These are phyloP conservation scores for Eucalyptus erythrocorys DNA, from an alignment of 345 rosid species.

Conservation along the genomic window DNA sequence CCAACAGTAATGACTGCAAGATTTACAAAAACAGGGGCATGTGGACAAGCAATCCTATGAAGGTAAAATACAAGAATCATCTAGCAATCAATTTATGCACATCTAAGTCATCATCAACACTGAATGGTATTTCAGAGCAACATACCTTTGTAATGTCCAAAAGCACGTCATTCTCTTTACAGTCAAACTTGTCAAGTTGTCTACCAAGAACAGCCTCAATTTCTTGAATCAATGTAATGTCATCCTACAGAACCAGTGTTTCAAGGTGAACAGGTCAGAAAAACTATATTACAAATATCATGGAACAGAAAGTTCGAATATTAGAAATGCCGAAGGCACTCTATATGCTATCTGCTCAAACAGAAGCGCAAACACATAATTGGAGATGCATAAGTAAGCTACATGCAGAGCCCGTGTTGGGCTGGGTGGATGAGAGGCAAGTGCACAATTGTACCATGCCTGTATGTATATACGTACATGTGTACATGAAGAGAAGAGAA, in stretches of 20 bases:
- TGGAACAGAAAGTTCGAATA: neutral
- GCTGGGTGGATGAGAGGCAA: neutral
- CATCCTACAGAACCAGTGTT: conserved; percentile 39
- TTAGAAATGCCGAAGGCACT: neutral
- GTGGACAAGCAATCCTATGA: neutral
- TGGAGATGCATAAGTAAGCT: neutral
- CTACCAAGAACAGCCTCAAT: conserved; percentile 69
- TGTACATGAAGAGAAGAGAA: neutral
- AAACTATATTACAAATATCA: neutral
- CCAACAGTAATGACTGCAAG: neutral
- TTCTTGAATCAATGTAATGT: conserved; percentile 58
- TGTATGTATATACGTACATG: neutral
- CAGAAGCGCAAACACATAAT: neutral
- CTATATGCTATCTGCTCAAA: neutral
- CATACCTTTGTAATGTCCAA: conserved; percentile 57
- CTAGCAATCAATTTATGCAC: neutral
- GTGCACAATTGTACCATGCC: neutral
- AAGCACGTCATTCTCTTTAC: conserved; percentile 70
- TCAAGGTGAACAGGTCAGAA: neutral
- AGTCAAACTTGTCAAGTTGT: conserved; percentile 50
- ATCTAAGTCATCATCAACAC: neutral
- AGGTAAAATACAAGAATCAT: neutral
- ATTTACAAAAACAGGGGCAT: neutral
- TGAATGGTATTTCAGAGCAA: neutral
- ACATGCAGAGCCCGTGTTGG: neutral